Percentiles rank a stretch among this genome's conserved stretches.
phyloP scores from a whole-genome alignment of 495 filamentous ascomycete genomes.

The Parachaetomium inaequale region DNA sequence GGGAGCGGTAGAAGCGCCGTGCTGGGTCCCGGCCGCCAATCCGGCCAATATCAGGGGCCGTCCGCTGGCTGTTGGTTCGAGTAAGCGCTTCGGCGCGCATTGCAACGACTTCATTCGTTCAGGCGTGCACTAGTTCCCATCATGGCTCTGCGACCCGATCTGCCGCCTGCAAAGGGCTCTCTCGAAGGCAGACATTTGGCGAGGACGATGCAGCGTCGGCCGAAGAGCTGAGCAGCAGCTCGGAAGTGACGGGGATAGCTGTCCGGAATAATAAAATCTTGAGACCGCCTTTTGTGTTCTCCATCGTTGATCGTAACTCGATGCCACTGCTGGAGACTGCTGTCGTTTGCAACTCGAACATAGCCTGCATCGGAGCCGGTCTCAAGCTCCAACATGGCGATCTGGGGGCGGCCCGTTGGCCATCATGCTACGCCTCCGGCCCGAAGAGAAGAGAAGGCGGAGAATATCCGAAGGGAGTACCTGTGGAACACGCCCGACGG shows the following conservation, averaged over 20 bases:
- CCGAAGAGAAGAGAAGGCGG: not conserved
- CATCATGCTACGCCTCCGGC: not conserved
- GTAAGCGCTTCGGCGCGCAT: constrained; percentile 12
- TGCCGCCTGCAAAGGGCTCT: constrained; percentile 1
- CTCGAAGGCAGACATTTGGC: not conserved
- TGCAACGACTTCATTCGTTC: constrained; percentile 14
- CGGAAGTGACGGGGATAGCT: not conserved
- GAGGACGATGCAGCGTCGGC: not conserved
- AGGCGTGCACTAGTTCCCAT: not conserved
- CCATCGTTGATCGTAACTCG: not conserved
- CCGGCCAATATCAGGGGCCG: not conserved
- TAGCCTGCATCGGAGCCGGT: not conserved
- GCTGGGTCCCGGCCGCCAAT: constrained; percentile 6
- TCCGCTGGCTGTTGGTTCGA: constrained; percentile 17
- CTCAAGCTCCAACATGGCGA: constrained; percentile 2
- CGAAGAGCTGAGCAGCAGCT: not conserved
- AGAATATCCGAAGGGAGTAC: constrained; percentile 4
- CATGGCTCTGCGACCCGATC: constrained; percentile 5
- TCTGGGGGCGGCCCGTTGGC: not conserved
- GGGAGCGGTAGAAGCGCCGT: constrained; percentile 17
- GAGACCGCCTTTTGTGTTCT: not conserved
- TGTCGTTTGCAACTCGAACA: not conserved
- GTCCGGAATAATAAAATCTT: not conserved
- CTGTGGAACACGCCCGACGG: constrained; percentile 22
- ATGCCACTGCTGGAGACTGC: not conserved